Base-by-base conservation (phyloP, 805 yeast species). In the Starmera dryadoides region DNA sequence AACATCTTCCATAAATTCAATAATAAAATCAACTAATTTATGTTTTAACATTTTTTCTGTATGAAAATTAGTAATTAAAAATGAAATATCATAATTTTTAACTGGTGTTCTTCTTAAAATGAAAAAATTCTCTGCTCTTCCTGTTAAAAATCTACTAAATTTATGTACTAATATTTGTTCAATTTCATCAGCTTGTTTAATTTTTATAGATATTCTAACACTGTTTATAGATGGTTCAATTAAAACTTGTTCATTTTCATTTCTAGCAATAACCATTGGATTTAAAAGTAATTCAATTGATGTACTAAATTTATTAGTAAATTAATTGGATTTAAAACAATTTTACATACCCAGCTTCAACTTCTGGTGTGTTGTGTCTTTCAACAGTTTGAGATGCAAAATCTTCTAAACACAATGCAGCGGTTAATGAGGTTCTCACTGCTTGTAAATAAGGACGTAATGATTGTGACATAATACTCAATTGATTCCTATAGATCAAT, bases 1-100 rank as follows among this genome's bases (percentile, higher is more conserved):
- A 16, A 93, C 98, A 56, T 89, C 98, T 63, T 93, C 98, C 98
- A 93, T 89, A 62, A 93, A 93, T 66, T 93, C 98, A 50, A 93
- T 87, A 50, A 93, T 89, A 62, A 93, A 93, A 62, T 93, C 98
- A 33, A 93, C 95, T 52, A 93, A 74, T 64, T 93, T 93, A 53
- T 83, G 89, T 66, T 93, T 91, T 66, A 89, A 75, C 96, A 93
- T 87, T 48, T 83, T 82, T 62, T 91, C 96, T 10, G 96, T 88
- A 63, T 93, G 98, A 64, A 80, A 81, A 64, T 91, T 93, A 33
- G 98, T 91, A 51, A 93, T 77, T 56, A 93, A 70, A 59, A 93
- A 93, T 18, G 96, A 86, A 47, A 93, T 88, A 57, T 91, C 96
- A 60, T 86, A 93, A 35, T 95, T 96, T 47, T 78, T 74, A 39